Conservation (phyloP, 1,284 basidiomycete species). For the Omphalotus olearius region DNA sequence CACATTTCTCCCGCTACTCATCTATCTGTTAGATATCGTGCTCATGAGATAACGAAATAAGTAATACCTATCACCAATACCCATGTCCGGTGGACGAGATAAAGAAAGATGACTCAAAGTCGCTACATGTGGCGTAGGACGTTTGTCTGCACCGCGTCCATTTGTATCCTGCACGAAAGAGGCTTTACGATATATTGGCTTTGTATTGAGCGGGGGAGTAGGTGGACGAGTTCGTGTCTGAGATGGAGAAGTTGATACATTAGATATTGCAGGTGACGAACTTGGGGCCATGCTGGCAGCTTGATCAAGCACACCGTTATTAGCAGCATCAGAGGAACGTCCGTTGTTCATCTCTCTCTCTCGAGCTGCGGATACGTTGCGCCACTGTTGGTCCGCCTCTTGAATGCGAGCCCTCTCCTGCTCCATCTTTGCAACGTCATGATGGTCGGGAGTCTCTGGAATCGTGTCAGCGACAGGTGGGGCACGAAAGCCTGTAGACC, state of each 20-base stretch:
- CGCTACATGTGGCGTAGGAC: slow-evolving; percentile 1
- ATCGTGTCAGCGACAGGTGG: slow-evolving; percentile 20
- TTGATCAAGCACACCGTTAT: neutral
- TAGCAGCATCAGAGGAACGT: neutral
- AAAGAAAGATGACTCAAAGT: slow-evolving; percentile 6
- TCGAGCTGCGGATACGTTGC: slow-evolving; percentile 8
- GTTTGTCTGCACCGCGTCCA: slow-evolving; percentile 1
- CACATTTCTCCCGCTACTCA: neutral
- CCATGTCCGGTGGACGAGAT: slow-evolving; percentile 7
- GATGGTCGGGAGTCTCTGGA: slow-evolving; percentile 18
- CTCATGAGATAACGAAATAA: neutral
- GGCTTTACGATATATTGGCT: slow-evolving; percentile 13
- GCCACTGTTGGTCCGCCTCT: slow-evolving; percentile 17
- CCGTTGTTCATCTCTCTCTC: slow-evolving; percentile 14
- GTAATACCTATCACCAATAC: slow-evolving; percentile 1
- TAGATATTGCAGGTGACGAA: slow-evolving; percentile 3
- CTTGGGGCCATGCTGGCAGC: neutral
- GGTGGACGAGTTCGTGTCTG: slow-evolving; percentile 12
- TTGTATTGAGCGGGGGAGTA: slow-evolving; percentile 13
- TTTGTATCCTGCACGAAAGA: slow-evolving; percentile 10
- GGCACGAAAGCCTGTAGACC: slow-evolving; percentile 20
- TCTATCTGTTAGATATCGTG: neutral
- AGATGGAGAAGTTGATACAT: slow-evolving; percentile 11
- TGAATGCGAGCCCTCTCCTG: slow-evolving; percentile 12
- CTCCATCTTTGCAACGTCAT: slow-evolving; percentile 10